Evolutionary conservation across 306 rosid genomes (phyloP), one percentile per base, ranked within the genome.

Genomic region (Lablab purpureus): DNA sequence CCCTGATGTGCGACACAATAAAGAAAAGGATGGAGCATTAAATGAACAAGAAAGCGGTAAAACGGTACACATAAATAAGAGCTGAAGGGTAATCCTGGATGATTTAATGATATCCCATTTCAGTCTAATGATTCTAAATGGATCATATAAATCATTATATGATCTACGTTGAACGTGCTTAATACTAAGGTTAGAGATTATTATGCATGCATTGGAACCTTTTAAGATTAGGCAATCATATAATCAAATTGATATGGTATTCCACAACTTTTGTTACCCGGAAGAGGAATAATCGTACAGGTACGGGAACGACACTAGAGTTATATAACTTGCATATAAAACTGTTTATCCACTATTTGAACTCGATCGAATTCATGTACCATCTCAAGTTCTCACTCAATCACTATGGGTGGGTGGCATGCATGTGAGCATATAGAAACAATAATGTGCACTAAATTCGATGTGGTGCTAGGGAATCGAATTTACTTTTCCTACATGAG

Each of bases 1-100:
- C 87, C 89, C 62, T 78, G 72, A 51, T 72, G 82, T 84, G 81
- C 63, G 91, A 89, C 97, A 93, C 67, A 71, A 80, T 71, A 75
- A 71, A 69, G 74, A 19, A 55, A 75, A 70, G 9, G 52, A 2
- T 45, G 46, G 55, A 77, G 81, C 74, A 82, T 58, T 73, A 23
- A 63, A 59, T 68, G 76, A 83, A 76, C 54, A 63, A 59, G 77
- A 51, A 51, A 19, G 23, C 1, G 18, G 22, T 74, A 78, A 73
- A 71, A 43, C 13, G 0, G 14, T 70, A 73, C 56, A 64, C 32
- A 67, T 37, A 34, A 30, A n/a, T n/a, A 55, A 67, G 32, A 19
- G 54, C 18, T 73, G 58, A 77, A 77, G 58, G 23, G 49, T 47
- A 74, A 21, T 70, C 30, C 63, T 72, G 54, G 52, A 47, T 66